Evolutionary conservation across 805 yeast species (phyloP).

Genomic region (Barnettozyma sp.): DNA sequence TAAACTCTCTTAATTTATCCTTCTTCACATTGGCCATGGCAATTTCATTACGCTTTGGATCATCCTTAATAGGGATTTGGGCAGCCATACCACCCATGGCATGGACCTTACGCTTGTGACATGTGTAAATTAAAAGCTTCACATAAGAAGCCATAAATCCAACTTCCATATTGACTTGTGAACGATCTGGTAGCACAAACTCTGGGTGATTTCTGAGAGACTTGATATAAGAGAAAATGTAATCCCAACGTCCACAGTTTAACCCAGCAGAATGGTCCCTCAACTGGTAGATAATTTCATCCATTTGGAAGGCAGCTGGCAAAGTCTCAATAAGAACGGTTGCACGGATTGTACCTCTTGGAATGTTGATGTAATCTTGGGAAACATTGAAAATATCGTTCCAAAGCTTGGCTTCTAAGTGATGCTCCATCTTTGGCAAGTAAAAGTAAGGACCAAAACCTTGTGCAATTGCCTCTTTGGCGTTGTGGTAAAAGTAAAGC

Average conservation of each 20-base stretch:
- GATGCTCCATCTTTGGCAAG: slow-evolving; percentile 83
- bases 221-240: slow-evolving; percentile 75
- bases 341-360: slow-evolving; percentile 75
- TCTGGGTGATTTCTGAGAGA: slow-evolving; percentile 58
- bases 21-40: slow-evolving; percentile 69
- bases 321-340: slow-evolving; percentile 77
- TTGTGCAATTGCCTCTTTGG: slow-evolving; percentile 48
- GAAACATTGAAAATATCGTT: slow-evolving; percentile 71
- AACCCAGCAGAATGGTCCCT: slow-evolving; percentile 75
- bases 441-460: slow-evolving; percentile 82
- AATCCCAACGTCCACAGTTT: slow-evolving; percentile 90
- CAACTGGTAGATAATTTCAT: slow-evolving; percentile 71
- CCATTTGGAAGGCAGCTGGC: slow-evolving; percentile 84
- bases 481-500: slow-evolving; percentile 70
- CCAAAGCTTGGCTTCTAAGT: slow-evolving; percentile 77
- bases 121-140: slow-evolving; percentile 60
- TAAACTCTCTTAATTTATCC: slow-evolving; percentile 72
- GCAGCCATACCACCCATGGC: slow-evolving; percentile 94
- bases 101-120: slow-evolving; percentile 75
- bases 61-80: slow-evolving; percentile 73
- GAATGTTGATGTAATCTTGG: slow-evolving; percentile 61
- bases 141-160: slow-evolving; percentile 81
- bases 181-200: slow-evolving; percentile 69
- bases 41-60: slow-evolving; percentile 50
- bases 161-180: slow-evolving; percentile 72